These are phyloP conservation scores for Ophiosphaerella korrae DNA, from an alignment of 2,329 filamentous ascomycete genomes.

Conservation along the genomic window DNA sequence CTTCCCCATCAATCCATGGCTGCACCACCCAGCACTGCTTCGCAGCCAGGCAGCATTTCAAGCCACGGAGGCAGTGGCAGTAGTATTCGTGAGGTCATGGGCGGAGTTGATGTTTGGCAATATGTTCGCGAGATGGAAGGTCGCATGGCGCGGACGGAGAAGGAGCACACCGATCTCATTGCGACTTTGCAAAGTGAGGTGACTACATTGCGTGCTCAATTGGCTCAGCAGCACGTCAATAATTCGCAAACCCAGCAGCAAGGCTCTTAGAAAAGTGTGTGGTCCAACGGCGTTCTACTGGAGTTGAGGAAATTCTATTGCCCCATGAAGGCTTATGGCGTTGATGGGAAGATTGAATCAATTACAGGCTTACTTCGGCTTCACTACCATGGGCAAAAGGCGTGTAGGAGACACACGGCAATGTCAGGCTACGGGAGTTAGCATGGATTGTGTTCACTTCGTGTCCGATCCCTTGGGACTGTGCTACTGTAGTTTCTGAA, in stretches of 20 bases:
- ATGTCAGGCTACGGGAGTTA: background rate
- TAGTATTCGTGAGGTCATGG: constrained; percentile 72
- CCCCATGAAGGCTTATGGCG: background rate
- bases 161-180: constrained; percentile 55
- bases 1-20: constrained; percentile 48
- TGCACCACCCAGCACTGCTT: constrained; percentile 43
- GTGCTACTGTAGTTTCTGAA: constrained; percentile 2
- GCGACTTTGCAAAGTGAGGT: constrained; percentile 53
- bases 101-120: constrained; percentile 65
- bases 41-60: constrained; percentile 58
- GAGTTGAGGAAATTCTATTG: background rate
- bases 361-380: background rate
- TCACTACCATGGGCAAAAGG: too few species aligned
- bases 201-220: constrained; percentile 43
- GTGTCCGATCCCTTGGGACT: constrained; percentile 4
- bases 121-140: constrained; percentile 74
- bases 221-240: constrained; percentile 44
- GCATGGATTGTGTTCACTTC: background rate
- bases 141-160: constrained; percentile 52
- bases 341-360: constrained; percentile 5
- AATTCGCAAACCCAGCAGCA: constrained; percentile 25
- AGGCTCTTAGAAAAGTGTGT: constrained; percentile 6
- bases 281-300: background rate
- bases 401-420: too few species aligned
- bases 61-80: constrained; percentile 63